Conservation (phyloP, 1,284 basidiomycete genomes). For the Athelia sp. region DNA sequence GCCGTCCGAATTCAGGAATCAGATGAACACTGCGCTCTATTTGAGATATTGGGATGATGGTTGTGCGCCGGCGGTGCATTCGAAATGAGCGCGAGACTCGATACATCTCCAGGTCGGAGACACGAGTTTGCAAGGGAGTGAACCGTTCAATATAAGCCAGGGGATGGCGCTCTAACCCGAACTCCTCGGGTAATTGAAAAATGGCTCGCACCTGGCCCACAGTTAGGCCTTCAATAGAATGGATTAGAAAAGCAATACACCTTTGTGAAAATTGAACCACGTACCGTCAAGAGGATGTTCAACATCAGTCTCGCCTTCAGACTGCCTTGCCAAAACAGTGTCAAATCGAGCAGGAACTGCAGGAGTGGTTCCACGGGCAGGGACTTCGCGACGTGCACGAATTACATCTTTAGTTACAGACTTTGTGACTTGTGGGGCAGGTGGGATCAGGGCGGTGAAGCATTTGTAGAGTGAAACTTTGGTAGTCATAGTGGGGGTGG, state of each 20-base stretch:
- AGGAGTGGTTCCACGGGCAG: neutral
- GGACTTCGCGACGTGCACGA: neutral
- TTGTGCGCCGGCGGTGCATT: constrained; percentile 1
- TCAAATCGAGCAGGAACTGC: neutral
- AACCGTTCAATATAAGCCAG: constrained; percentile 8
- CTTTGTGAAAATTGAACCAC: neutral
- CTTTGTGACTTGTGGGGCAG: neutral
- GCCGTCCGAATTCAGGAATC: neutral
- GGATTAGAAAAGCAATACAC: neutral
- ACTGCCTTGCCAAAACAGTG: neutral
- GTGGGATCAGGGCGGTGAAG: neutral
- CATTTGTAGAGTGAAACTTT: neutral
- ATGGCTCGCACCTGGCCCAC: constrained; percentile 8
- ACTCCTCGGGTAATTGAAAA: constrained; percentile 6
- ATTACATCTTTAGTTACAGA: neutral
- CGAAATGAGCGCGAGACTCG: constrained; percentile 8
- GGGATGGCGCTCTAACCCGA: neutral
- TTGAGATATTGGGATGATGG: constrained; percentile 6
- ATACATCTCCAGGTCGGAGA: constrained; percentile 4
- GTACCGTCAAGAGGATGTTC: neutral
- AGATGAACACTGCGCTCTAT: constrained; percentile 9
- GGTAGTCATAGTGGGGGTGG: neutral
- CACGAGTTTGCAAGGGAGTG: constrained; percentile 2
- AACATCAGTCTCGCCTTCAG: neutral
- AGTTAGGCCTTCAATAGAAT: constrained; percentile 2